phyloP scores from a whole-genome alignment of 2,329 filamentous ascomycete species.

The Apiospora hydei region DNA sequence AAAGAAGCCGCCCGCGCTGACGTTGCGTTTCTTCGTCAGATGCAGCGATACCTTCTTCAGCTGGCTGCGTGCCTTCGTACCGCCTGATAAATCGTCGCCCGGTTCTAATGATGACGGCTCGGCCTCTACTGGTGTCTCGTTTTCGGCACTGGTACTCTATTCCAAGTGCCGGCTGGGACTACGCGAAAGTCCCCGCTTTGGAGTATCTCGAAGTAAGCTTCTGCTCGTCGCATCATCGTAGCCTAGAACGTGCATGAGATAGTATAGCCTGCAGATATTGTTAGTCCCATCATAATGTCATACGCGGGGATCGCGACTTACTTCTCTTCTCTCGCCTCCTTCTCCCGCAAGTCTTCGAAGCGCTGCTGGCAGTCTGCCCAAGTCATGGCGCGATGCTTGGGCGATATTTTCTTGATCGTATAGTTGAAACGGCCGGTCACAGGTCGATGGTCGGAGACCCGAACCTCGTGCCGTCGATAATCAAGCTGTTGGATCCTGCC shows the following conservation, averaged over 20 bases:
- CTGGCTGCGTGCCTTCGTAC: constrained; percentile 6
- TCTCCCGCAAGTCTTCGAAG: constrained; percentile 75
- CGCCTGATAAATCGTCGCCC: background rate
- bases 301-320: constrained; percentile 55
- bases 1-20: constrained; percentile 23
- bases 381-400: constrained; percentile 67
- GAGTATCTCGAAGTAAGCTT: constrained; percentile 52
- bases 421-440: constrained; percentile 87
- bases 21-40: constrained; percentile 3
- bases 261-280: constrained; percentile 51
- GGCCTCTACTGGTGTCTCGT: constrained; percentile 10
- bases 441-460: constrained; percentile 90
- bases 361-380: constrained; percentile 79
- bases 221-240: constrained; percentile 61
- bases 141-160: constrained; percentile 29
- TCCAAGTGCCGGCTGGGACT: constrained; percentile 32
- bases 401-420: constrained; percentile 81
- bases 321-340: constrained; percentile 77
- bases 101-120: background rate
- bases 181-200: constrained; percentile 31
- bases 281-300: constrained; percentile 32
- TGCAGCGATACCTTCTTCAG: constrained; percentile 26
- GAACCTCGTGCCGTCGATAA: constrained; percentile 87
- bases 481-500: constrained; percentile 87
- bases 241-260: constrained; percentile 59